These are phyloP conservation scores for Teratosphaeria zuluensis DNA, from an alignment of 2,329 filamentous ascomycete genomes.

Conservation along the genomic window DNA sequence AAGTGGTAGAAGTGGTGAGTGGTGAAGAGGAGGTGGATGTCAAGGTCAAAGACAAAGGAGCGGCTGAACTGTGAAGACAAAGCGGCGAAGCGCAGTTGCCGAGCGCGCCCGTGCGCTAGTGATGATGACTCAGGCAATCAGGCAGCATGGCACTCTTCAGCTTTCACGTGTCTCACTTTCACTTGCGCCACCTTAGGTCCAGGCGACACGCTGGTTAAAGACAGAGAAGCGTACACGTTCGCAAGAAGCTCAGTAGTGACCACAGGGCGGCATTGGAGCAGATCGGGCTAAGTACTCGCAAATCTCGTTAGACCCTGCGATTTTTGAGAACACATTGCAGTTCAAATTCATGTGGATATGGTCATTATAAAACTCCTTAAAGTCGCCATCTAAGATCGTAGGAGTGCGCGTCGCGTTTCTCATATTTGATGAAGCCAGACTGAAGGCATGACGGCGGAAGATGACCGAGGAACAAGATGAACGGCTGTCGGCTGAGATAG, in stretches of 20 bases:
- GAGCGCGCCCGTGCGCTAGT: neutral
- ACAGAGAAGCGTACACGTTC: too few relatives aligned
- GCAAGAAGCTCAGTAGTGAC: neutral
- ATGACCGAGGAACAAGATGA: constrained; percentile 2
- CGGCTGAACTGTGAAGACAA: neutral
- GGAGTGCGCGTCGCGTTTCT: too few relatives aligned
- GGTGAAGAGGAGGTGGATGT: neutral
- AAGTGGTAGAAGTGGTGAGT: neutral
- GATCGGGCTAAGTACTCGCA: neutral
- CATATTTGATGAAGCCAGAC: too few relatives aligned
- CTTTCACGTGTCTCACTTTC: neutral
- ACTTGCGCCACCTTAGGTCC: neutral
- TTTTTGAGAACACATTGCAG: neutral
- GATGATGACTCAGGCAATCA: neutral
- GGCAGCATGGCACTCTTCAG: neutral
- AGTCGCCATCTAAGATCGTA: too few relatives aligned
- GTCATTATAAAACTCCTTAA: too few relatives aligned
- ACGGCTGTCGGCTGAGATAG: constrained; percentile 28
- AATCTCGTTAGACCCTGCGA: neutral
- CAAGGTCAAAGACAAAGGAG: neutral
- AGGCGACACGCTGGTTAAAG: too few relatives aligned
- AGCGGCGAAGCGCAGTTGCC: neutral
- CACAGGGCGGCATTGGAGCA: neutral
- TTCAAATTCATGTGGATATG: too few relatives aligned
- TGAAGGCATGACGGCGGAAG: too few relatives aligned